Percentiles rank a stretch among this genome's conserved stretches.
These are phyloP conservation scores for Calocera viscosa DNA, from an alignment of 768 basidiomycete species.

Conservation along the genomic window DNA sequence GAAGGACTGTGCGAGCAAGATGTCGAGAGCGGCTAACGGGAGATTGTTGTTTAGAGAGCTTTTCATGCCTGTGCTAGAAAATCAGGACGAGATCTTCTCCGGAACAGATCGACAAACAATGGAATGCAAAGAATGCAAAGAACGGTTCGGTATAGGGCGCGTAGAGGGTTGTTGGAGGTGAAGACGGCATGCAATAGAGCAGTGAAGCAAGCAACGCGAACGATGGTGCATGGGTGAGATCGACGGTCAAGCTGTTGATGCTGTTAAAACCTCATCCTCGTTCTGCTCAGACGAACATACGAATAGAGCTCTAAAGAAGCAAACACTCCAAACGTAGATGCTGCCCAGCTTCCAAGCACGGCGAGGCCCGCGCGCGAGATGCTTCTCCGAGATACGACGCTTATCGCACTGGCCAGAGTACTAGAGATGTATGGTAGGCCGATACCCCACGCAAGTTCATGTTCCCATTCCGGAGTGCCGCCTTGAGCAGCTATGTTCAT, in stretches of 20 bases:
- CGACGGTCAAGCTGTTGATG: conserved; percentile 43
- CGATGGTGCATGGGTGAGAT: conserved; percentile 41
- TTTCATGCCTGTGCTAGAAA: conserved; percentile 41
- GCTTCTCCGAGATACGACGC: background rate
- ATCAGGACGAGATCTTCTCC: background rate
- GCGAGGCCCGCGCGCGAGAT: background rate
- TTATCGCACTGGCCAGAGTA: conserved; percentile 10
- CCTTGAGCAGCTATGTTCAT: conserved; percentile 47
- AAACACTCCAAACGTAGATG: background rate
- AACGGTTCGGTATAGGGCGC: conserved; percentile 77
- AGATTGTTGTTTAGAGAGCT: conserved; percentile 40
- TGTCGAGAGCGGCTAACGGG: conserved; percentile 44
- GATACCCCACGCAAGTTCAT: conserved; percentile 81
- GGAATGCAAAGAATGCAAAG: conserved; percentile 70
- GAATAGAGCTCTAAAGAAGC: conserved; percentile 16
- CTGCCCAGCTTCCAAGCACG: conserved; percentile 3
- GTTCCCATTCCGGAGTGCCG: conserved; percentile 44
- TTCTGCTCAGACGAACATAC: conserved; percentile 19
- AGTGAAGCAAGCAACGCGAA: conserved; percentile 50
- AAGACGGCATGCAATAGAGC: conserved; percentile 67
- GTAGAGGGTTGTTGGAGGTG: conserved; percentile 58
- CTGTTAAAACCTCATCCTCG: conserved; percentile 23
- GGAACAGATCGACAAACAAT: conserved; percentile 32
- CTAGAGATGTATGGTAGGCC: conserved; percentile 49
- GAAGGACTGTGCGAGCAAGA: conserved; percentile 51